A percentile compares a stretch with the other conserved stretches of the same genome.
These are phyloP conservation scores for Funneliformis mosseae DNA, from an alignment of 192 early-diverging fungal genomes.

Conservation along the genomic window DNA sequence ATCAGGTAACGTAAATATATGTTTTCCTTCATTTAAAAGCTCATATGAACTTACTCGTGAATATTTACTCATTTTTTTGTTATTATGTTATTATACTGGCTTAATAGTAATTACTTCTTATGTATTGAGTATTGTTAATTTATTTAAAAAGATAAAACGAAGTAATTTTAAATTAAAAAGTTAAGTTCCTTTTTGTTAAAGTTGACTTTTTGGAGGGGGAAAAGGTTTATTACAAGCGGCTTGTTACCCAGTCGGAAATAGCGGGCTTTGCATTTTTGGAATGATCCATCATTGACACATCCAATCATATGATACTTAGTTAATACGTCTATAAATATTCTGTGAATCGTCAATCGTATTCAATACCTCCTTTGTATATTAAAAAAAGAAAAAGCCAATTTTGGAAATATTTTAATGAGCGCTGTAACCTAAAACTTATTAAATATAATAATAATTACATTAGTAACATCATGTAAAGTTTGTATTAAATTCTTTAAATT, in stretches of 20 bases:
- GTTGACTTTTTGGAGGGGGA: not conserved
- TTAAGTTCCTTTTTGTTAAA: not conserved
- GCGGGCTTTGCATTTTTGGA: not conserved
- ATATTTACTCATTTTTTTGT: slow-evolving; percentile 29
- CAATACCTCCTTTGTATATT: no score
- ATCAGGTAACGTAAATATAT: no score
- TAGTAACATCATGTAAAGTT: no score
- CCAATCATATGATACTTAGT: not conserved
- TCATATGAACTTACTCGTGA: slow-evolving; percentile 6
- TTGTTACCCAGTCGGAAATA: not conserved
- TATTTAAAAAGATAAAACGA: not conserved
- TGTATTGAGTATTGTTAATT: not conserved
- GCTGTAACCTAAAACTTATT: no score
- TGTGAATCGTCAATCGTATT: no score
- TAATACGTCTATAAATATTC: not conserved
- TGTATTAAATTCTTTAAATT: no score
- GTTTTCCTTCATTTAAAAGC: not conserved
- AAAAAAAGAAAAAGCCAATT: no score
- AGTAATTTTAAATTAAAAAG: not conserved
- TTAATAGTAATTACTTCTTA: not conserved
- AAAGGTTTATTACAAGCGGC: not conserved
- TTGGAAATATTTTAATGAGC: no score
- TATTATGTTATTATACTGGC: not conserved
- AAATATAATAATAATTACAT: no score
- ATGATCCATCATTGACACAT: not conserved